Base-by-base conservation (phyloP, 2,329 filamentous ascomycete species). In the Venturiaceae sp. region DNA sequence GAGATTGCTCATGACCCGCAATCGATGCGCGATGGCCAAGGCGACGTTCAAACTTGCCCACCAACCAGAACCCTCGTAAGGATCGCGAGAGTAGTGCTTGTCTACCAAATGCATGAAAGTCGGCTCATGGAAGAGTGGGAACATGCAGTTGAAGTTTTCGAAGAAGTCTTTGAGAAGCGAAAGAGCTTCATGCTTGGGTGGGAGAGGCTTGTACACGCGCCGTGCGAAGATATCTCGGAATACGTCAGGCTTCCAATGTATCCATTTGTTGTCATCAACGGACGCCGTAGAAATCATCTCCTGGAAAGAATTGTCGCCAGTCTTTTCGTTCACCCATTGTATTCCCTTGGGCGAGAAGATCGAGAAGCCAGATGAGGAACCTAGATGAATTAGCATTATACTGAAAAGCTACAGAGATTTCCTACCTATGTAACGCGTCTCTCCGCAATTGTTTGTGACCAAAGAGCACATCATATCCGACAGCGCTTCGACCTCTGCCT, bases 381-480 rank as follows among this genome's bases (percentile, higher is more conserved):
- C 90, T 94, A 60, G 46, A 58, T 19, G 19, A 37, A 44, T 66
- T 21, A 72, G 69, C 63, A 63, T 3, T 7, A 30, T n/a, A n/a
- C n/a, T 36, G 36, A 21, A 21, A 21, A 21, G 26, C 16, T 21
- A 53, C 33, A 53, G 58, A 58, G 21, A 30, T 13, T 19, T 8
- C 80, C 56, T 79, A 92, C 90, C 94, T 65, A 97, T 95, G 69
- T 96, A 99, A 72, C 94, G 82, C 7, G 92, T 96, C 76, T 99
- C 94, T 58, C 94, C 94, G 62, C 84, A 88, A 65, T 92, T 91
- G 69, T 96, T 97, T 1, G 92, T 97, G 32, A 99, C 92, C 33
- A 99, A 76, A 2, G 92, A 96, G 72, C 92, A 97, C 94, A 99
- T 97, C 87, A 96, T 94, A 74, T 99, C 94, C 1, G 92, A 96